Base-by-base conservation (phyloP, 257 asterid genomes). In the Nicotiana otophora region DNA sequence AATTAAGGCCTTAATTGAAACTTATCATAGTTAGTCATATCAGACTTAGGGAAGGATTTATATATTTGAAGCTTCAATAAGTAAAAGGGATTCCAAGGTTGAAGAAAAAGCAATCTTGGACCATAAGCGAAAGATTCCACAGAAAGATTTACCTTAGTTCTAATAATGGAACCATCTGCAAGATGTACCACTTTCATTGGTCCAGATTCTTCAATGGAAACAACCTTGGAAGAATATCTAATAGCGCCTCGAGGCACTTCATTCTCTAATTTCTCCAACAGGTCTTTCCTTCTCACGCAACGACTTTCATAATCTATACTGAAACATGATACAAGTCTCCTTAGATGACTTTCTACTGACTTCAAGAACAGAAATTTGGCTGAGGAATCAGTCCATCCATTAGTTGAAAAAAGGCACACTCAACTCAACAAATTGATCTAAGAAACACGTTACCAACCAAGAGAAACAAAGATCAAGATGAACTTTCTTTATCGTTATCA, bases 211-310 rank as follows among this genome's bases (percentile, higher is more conserved):
- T 90, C 92, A 33, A 95, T 87, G 4, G 87, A 86, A 66, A 91
- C 95, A 36, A 95, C 89, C 84, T 87, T 91, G 26, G 99, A 95
- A 64, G 97, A 93, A 80, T 87, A 92, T 83, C 93, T 85, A 39
- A 95, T 81, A 31, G 91, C 88, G 39, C 91, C 97, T 65, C 85
- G 66, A 11, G 97, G 99, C 84, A 95, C 88, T 81, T 92, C 97
- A 69, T 88, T 90, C 81, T 80, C 92, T 46, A 93, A 66, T 23
- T 89, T 84, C 80, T 92, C 97, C 81, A 93, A 65, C 7, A 95
- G 82, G 20, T 89, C 91, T 83, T 88, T 88, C 86, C 98, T 89
- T 81, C 78, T 90, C 76, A 93, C 89, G 36, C 97, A 90, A 28
- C 98, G 93, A 67, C 82, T 39, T 81, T 92, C 98, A 53, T 54